Base-by-base conservation (phyloP, 192 early-diverging fungal genomes). In the Funneliformis mosseae region DNA sequence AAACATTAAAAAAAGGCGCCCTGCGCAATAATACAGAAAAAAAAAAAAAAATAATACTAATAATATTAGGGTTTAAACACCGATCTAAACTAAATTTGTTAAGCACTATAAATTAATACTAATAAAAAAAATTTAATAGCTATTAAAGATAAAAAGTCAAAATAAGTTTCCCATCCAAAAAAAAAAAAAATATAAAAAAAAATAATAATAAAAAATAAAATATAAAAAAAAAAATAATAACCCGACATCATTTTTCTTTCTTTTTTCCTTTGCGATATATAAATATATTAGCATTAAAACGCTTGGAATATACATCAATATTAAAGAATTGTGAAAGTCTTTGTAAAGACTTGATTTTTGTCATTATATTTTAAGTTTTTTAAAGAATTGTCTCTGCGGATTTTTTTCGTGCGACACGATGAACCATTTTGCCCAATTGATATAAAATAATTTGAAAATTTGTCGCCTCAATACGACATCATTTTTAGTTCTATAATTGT, bases 351-450 rank as follows among this genome's bases (percentile, higher is more conserved):
- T 64, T 16, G n/a, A 27, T 62, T 64, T 64, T 64, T 64, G n/a
- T 64, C 25, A 64, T 64, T 64, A 64, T 27, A 64, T 64, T 64
- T 64, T 11, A 28, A 12, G 3, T 59, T 59, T 64, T 64, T 64
- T 25, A 64, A 64, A 64, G 63, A 64, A 64, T 64, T 64, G 63
- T 64, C 63, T 64, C 25, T 64, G 63, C 12, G 27, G 27, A 64
- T 27, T 48, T 33, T 33, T 33, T 59, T 59, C 9, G 25, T 64
- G 63, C 27, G 63, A 64, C 63, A 64, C 63, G 28, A 27, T 28
- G 63, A 64, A 64, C 27, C 28, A 28, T 64, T 64, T 27, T 9
- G 28, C 8, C 12, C 4, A 64, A 28, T 64, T 21, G 63, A 64
- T 25, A 64, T 27, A 27, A 64, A 28, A 64, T 64, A 64, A 64